A percentile compares a stretch with the other conserved stretches of the same genome.
Evolutionary conservation across 2,329 filamentous ascomycete species (phyloP).

Genomic region (Chrysoporthe puriensis): DNA sequence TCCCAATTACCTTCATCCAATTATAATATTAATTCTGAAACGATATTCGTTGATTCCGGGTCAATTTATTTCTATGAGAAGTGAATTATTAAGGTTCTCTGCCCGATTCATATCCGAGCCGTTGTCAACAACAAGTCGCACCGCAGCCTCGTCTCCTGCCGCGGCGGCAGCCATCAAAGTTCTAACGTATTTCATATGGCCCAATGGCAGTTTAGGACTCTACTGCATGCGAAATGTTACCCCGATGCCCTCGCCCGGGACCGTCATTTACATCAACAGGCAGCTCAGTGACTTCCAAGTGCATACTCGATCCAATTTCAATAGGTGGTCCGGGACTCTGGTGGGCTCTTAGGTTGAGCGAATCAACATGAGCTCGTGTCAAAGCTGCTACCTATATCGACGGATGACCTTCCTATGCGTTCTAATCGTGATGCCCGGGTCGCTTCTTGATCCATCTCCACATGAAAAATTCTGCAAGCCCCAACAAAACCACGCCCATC

Average conservation of each 20-base stretch:
- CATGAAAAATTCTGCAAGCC: not conserved
- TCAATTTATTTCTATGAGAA: no score
- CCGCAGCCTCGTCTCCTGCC: not conserved
- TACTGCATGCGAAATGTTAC: not conserved
- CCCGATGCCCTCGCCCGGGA: not conserved
- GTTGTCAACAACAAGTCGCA: not conserved
- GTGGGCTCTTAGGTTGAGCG: not conserved
- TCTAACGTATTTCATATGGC: not conserved
- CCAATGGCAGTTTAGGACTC: not conserved
- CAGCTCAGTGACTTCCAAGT: not conserved
- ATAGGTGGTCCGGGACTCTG: not conserved
- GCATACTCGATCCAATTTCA: not conserved
- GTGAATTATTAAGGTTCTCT: not conserved
- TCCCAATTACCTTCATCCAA: not conserved
- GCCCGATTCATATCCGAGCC: not conserved
- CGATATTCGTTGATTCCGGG: not conserved
- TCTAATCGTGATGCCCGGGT: not conserved
- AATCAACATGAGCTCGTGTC: not conserved
- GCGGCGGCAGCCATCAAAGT: not conserved
- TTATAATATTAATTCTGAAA: not conserved
- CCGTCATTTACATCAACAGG: conserved; percentile 1
- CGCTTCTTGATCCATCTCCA: not conserved
- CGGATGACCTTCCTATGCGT: not conserved
- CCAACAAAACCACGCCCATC: not conserved
- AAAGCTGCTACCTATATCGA: not conserved